A percentile compares a stretch with the other conserved stretches of the same genome.
phyloP scores from a whole-genome alignment of 805 yeast species.

The Candida alai region DNA sequence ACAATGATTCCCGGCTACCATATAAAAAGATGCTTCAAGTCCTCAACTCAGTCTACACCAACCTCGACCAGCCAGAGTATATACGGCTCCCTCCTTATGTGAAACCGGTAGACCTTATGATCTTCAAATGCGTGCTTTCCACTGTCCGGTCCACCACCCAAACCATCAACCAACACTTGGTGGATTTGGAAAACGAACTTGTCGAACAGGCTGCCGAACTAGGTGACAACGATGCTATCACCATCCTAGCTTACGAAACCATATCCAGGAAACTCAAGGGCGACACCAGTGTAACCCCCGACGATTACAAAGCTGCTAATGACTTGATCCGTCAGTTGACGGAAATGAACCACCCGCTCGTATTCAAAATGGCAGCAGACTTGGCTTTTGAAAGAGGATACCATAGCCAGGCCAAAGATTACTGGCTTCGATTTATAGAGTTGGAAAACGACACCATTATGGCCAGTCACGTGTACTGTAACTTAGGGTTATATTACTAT shows the following conservation, averaged over 20 bases:
- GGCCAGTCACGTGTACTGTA: constrained; percentile 70
- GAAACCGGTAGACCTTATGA: constrained; percentile 56
- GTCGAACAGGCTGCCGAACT: constrained; percentile 81
- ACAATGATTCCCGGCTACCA: constrained; percentile 56
- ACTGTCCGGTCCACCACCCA: constrained; percentile 59
- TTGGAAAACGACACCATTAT: constrained; percentile 55
- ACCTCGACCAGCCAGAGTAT: constrained; percentile 37
- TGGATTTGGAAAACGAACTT: constrained; percentile 64
- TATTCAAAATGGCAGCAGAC: constrained; percentile 78
- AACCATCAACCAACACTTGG: constrained; percentile 50
- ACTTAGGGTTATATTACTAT: constrained; percentile 60
- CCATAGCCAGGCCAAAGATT: constrained; percentile 50
- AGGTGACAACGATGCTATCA: constrained; percentile 79
- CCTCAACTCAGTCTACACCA: constrained; percentile 47
- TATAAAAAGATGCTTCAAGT: constrained; percentile 53
- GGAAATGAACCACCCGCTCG: constrained; percentile 63
- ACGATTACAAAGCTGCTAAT: constrained; percentile 63
- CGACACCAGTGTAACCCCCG: constrained; percentile 24
- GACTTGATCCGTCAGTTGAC: constrained; percentile 55
- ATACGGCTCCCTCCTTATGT: constrained; percentile 44
- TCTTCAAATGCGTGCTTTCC: constrained; percentile 63
- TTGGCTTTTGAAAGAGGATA: constrained; percentile 51
- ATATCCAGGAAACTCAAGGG: constrained; percentile 25
- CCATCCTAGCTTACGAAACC: constrained; percentile 67
- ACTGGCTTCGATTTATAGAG: constrained; percentile 56